These are phyloP conservation scores for Tilletia indica DNA, from an alignment of 1,284 basidiomycete genomes.

Conservation along the genomic window DNA sequence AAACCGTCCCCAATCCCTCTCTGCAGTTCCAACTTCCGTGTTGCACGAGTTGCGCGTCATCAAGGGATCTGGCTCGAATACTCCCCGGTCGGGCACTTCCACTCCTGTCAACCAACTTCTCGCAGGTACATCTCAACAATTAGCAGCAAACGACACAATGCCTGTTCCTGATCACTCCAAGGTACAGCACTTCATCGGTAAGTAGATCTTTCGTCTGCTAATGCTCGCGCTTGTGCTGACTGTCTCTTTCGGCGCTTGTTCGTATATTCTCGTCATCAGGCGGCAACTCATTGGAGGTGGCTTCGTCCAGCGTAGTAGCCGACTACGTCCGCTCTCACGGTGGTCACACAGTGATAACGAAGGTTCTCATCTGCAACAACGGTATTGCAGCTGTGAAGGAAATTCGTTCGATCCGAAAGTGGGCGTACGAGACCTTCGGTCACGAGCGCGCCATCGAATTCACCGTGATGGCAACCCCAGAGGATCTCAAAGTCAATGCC, in stretches of 20 bases:
- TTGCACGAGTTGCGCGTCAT: slow-evolving; percentile 13
- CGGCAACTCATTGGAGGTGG: slow-evolving; percentile 83
- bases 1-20: neutral
- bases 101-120: slow-evolving; percentile 1
- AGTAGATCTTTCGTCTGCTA: slow-evolving; percentile 10
- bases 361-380: slow-evolving; percentile 67
- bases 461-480: slow-evolving; percentile 99
- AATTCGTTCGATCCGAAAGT: slow-evolving; percentile 97
- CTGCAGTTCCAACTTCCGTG: neutral
- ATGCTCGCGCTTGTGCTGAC: neutral
- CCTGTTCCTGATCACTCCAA: slow-evolving; percentile 45
- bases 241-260: neutral
- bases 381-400: slow-evolving; percentile 99
- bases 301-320: slow-evolving; percentile 73
- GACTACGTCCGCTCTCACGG: slow-evolving; percentile 90
- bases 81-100: slow-evolving; percentile 3
- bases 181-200: slow-evolving; percentile 51
- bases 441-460: slow-evolving; percentile 94
- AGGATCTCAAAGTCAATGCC: slow-evolving; percentile 93
- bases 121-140: slow-evolving; percentile 11
- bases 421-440: slow-evolving; percentile 99
- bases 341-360: slow-evolving; percentile 97
- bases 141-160: slow-evolving; percentile 25
- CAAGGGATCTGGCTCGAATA: slow-evolving; percentile 9
- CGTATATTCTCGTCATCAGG: slow-evolving; percentile 59